These are phyloP conservation scores for Penicillium sp. DNA, from an alignment of 2,329 filamentous ascomycete species.

Conservation along the genomic window DNA sequence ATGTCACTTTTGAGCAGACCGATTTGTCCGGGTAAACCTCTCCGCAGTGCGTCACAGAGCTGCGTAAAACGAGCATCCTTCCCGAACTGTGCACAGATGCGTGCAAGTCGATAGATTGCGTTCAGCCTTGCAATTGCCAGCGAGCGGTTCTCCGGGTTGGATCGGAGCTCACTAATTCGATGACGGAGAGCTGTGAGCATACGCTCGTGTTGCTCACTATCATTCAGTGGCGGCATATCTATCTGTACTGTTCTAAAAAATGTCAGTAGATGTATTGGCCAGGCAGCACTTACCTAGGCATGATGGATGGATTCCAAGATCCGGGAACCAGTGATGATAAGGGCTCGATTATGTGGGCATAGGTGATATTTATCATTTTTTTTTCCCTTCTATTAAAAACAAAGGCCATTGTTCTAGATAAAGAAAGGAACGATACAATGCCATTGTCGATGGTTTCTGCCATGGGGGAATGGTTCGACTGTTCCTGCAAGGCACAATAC, in stretches of 20 bases:
- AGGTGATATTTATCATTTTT: not conserved
- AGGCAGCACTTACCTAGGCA: not conserved
- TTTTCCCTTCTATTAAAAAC: not conserved
- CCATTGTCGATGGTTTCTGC: not conserved
- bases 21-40: not conserved
- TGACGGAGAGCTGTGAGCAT: not conserved
- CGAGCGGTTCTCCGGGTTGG: not conserved
- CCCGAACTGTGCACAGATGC: not conserved
- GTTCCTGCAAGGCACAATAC: not conserved
- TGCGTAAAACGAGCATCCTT: not conserved
- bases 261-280: not conserved
- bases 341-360: not conserved
- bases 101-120: not conserved
- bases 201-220: not conserved
- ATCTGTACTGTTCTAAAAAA: too few species aligned
- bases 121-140: not conserved
- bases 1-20: not conserved
- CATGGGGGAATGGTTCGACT: not conserved
- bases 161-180: not conserved
- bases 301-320: not conserved
- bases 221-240: not conserved
- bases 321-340: not conserved
- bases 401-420: not conserved
- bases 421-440: not conserved
- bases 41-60: not conserved